Evolutionary conservation across 2,329 filamentous ascomycete species (phyloP), one percentile per base, ranked within the genome.

Genomic region (Diplodia seriata): DNA sequence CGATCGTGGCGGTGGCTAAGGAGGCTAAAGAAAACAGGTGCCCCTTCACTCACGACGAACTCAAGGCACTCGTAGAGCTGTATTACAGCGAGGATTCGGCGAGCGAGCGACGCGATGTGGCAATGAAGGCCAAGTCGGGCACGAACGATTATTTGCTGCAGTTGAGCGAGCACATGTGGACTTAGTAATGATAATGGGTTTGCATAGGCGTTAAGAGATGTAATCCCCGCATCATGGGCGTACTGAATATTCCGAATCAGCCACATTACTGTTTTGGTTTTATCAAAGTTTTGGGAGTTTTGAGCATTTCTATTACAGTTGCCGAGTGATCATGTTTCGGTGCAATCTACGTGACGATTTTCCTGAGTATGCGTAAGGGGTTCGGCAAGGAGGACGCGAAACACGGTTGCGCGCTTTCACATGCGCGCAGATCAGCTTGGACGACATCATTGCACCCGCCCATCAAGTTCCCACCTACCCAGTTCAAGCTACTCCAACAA

Each of bases 131-230:
- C 3, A 89, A 87, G 82, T 84, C 90, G 75, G 85, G 86, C 74
- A 85, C 93, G 85, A 89, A 87, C 67, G 90, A 92, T 73, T 89
- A 90, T 81, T 77, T 91, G 74, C 78, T 91, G 69, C 86, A 86
- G 72, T 80, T 94, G 73, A 91, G 88, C 73, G 91, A 93, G 82
- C 84, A 89, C 73, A 88, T 91, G 86, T 92, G 88, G 88, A 53
- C 43, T 63, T 47, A 63, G 31, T 63, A 63, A 63, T 63, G 43
- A 23, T 49, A 23, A 38, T 56, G 33, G 54, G 54, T 12, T n/a
- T 6, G 15, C 11, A 33, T 31, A 14, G 43, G 57, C 43, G 57
- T 62, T 50, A 12, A 20, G 9, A 15, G 23, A 14, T 50, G 23
- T 43, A 33, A 40, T 23, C 15, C 15, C 38, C 47, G 29, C 50